phyloP scores from a whole-genome alignment of 495 filamentous ascomycete genomes.

The Opeltia flavorubescens region DNA sequence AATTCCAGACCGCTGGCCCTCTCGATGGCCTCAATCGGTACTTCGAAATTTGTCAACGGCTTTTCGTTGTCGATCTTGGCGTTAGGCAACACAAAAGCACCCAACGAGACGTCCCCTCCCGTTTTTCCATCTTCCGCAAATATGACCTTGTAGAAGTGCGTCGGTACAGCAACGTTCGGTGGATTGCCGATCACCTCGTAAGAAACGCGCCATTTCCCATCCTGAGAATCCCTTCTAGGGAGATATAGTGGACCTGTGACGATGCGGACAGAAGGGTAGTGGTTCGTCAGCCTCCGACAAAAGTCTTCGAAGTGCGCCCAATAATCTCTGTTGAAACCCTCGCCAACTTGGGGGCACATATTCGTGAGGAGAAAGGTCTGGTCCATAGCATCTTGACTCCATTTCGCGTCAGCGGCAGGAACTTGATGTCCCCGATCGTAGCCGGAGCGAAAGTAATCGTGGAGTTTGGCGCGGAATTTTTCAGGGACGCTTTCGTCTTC shows the following conservation, averaged over 20 bases:
- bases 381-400: constrained; percentile 87
- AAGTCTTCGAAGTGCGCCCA: constrained; percentile 99
- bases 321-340: constrained; percentile 97
- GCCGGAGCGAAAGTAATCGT: constrained; percentile 85
- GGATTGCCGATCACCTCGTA: constrained; percentile 97
- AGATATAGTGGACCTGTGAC: constrained; percentile 92
- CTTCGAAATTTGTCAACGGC: constrained; percentile 78
- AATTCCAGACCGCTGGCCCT: constrained; percentile 85
- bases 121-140: constrained; percentile 72
- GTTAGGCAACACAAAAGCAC: constrained; percentile 92
- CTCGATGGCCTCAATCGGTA: constrained; percentile 84
- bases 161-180: constrained; percentile 89
- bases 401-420: constrained; percentile 93
- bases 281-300: constrained; percentile 63
- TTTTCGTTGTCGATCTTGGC: constrained; percentile 78
- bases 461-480: constrained; percentile 76
- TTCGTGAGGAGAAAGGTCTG: constrained; percentile 84
- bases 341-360: constrained; percentile 96
- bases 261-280: constrained; percentile 79
- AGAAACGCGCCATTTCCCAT: constrained; percentile 86
- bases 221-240: constrained; percentile 55
- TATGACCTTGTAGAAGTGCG: constrained; percentile 98
- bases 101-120: constrained; percentile 69
- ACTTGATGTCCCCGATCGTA: constrained; percentile 66
- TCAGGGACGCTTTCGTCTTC: constrained; percentile 71